Percentiles rank a stretch among this genome's conserved stretches.
phyloP scores from a whole-genome alignment of 1,284 basidiomycete species.

The Fomitopsis betulina region DNA sequence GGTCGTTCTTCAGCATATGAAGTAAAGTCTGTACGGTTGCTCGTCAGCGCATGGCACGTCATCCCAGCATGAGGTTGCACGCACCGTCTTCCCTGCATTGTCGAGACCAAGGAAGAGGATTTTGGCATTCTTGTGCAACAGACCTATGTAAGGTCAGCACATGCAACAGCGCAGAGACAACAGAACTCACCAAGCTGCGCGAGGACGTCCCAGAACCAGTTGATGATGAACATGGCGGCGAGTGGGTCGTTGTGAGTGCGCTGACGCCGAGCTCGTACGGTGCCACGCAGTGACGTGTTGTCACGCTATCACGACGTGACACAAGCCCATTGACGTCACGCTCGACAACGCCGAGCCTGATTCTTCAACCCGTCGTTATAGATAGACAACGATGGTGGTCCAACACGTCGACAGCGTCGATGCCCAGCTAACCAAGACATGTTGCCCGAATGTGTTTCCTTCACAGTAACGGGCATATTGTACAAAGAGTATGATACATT shows the following conservation, averaged over 20 bases:
- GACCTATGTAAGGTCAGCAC: conserved; percentile 47
- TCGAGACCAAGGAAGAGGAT: conserved; percentile 99
- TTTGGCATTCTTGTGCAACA: conserved; percentile 99
- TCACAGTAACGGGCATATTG: too few species aligned
- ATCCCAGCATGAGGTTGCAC: conserved; percentile 21
- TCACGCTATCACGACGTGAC: conserved; percentile 9
- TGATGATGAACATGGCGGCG: conserved; percentile 74
- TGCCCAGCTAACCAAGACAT: background rate
- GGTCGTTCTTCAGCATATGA: conserved; percentile 99
- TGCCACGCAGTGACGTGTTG: background rate
- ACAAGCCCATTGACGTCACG: conserved; percentile 14
- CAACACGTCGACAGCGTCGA: background rate
- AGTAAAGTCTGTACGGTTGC: conserved; percentile 72
- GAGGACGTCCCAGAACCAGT: conserved; percentile 96
- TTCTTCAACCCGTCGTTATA: too few species aligned
- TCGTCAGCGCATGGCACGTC: background rate
- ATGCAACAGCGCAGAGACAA: background rate
- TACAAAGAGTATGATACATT: too few species aligned
- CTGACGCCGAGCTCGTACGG: background rate
- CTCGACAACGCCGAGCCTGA: background rate
- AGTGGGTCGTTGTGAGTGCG: conserved; percentile 9
- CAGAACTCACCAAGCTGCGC: conserved; percentile 76
- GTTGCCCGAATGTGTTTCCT: background rate
- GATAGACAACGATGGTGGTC: too few species aligned
- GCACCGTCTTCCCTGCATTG: conserved; percentile 98